phyloP scores from a whole-genome alignment of 164 flowering plant species.

The Platanus orientalis region DNA sequence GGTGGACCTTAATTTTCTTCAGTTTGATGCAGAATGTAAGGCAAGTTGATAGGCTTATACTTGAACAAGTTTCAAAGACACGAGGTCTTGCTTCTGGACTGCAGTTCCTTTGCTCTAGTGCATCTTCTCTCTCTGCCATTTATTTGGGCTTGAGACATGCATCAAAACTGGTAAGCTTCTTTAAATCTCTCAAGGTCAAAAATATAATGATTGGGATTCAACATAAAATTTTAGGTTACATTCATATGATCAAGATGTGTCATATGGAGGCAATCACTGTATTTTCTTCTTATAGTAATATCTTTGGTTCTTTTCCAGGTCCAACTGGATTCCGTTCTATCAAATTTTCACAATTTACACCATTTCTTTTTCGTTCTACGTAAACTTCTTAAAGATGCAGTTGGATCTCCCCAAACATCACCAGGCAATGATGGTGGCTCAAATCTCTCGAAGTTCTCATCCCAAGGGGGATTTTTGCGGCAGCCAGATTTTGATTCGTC shows the following conservation, averaged over 20 bases:
- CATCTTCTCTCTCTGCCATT: slow-evolving; percentile 49
- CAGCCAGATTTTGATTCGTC: slow-evolving; percentile 46
- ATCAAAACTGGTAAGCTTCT: slow-evolving; percentile 46
- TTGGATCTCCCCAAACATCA: slow-evolving; percentile 17
- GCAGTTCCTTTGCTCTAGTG: slow-evolving; percentile 73
- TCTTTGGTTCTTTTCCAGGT: slow-evolving; percentile 43
- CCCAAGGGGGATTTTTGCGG: slow-evolving; percentile 80
- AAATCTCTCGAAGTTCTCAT: slow-evolving; percentile 31
- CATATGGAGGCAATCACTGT: not conserved
- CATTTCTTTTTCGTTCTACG: slow-evolving; percentile 73
- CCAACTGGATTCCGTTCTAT: slow-evolving; percentile 50
- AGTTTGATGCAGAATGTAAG: slow-evolving; percentile 62
- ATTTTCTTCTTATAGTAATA: slow-evolving; percentile 8
- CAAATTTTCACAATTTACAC: slow-evolving; percentile 61
- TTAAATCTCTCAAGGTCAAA: not conserved
- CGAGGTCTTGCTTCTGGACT: slow-evolving; percentile 69
- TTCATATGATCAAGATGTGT: not conserved
- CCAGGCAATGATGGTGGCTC: slow-evolving; percentile 21
- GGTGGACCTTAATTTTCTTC: slow-evolving; percentile 1
- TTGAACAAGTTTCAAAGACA: slow-evolving; percentile 73
- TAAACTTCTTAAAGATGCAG: slow-evolving; percentile 71
- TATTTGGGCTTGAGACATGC: slow-evolving; percentile 70
- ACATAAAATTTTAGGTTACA: not conserved
- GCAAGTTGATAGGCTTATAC: slow-evolving; percentile 63
- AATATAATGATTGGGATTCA: not conserved